phyloP scores from a whole-genome alignment of 1,284 basidiomycete genomes.

The Cutaneotrichosporon daszewskae region DNA sequence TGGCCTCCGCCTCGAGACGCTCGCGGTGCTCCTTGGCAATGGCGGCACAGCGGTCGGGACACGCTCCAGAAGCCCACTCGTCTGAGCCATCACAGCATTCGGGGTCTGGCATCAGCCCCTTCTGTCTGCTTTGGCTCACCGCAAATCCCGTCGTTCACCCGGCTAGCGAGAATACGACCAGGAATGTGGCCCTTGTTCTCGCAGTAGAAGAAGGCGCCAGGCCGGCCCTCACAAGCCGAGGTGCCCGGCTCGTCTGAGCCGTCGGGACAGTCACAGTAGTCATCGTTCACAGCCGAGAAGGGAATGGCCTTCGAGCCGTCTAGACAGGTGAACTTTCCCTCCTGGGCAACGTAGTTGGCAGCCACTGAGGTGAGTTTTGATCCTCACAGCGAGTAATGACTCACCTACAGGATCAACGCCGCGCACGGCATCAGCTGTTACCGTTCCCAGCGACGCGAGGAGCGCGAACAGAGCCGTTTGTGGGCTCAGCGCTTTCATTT shows the following conservation, averaged over 20 bases:
- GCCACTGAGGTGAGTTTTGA: conserved; percentile 11
- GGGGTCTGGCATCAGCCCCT: conserved; percentile 56
- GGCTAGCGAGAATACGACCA: conserved; percentile 65
- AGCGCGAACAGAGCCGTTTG: conserved; percentile 11
- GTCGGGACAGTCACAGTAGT: conserved; percentile 89
- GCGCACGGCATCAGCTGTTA: conserved; percentile 3
- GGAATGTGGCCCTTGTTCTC: conserved; percentile 84
- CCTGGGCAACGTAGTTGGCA: conserved; percentile 8
- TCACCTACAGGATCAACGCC: conserved; percentile 17
- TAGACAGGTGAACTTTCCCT: conserved; percentile 35
- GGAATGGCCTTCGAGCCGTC: conserved; percentile 47
- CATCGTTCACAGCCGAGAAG: conserved; percentile 80
- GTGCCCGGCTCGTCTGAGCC: conserved; percentile 94
- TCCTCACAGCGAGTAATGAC: neutral
- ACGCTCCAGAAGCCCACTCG: conserved; percentile 64
- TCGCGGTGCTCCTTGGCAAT: conserved; percentile 66
- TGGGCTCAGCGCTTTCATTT: conserved; percentile 1
- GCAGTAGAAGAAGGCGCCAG: conserved; percentile 73
- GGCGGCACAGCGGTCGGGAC: conserved; percentile 70
- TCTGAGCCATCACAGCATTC: conserved; percentile 99
- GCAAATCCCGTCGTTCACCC: conserved; percentile 93
- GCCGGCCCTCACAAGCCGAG: conserved; percentile 62
- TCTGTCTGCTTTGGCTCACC: conserved; percentile 54
- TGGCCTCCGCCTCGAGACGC: conserved; percentile 63
- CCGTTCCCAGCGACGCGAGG: conserved; percentile 6